Base-by-base conservation (phyloP, 1,284 basidiomycete genomes). In the Apiotrichum siamense region DNA sequence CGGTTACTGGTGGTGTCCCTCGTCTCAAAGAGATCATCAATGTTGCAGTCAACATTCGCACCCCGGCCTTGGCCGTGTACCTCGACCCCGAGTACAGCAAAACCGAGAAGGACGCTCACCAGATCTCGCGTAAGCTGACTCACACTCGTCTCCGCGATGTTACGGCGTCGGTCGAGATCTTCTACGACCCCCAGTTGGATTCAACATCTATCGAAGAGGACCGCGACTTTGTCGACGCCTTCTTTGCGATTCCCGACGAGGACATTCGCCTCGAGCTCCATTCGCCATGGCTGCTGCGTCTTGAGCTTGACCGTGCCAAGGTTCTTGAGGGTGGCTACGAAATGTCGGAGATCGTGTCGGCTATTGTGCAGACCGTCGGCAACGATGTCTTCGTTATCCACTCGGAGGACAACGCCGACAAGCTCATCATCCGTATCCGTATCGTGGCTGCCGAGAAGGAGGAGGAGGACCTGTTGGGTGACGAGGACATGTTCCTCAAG, bases 11-110 rank as follows among this genome's bases (percentile, higher is more conserved):
- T 56, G 93, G 93, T 85, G 93, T 97, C 1, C 93, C 93, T 11
- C 90, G 93, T 76, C 74, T 97, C 56, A 97, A 97, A 78, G 93
- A 97, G 74, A 97, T 98, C 63, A 98, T 99, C 79, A 98, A 98
- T 72, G 93, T 97, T 46, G 93, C 96, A 0, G 88, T 86, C 25
- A 94, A 98, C 70, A 97, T 98, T 80, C 97, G 97, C 77, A 98
- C 96, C 0, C 96, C 96, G 0, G 93, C 91, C 0, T 81, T 97
- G 18, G 87, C 84, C 13, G 91, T 99, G 47, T 97, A 92, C 70
- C 82, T 97, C 37, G 80, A 85, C 2, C 81, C 85, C 26, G 81
- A 87, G 47, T 83, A 87, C 35, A 76, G 76, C 44, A 86, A 92
- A 66, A 92, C 94, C 57, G 88, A 94, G 64, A 55, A 59, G 43